Evolutionary conservation across 1,284 basidiomycete species (phyloP), one percentile per base, ranked within the genome.

Genomic region (Heterobasidion annosum): DNA sequence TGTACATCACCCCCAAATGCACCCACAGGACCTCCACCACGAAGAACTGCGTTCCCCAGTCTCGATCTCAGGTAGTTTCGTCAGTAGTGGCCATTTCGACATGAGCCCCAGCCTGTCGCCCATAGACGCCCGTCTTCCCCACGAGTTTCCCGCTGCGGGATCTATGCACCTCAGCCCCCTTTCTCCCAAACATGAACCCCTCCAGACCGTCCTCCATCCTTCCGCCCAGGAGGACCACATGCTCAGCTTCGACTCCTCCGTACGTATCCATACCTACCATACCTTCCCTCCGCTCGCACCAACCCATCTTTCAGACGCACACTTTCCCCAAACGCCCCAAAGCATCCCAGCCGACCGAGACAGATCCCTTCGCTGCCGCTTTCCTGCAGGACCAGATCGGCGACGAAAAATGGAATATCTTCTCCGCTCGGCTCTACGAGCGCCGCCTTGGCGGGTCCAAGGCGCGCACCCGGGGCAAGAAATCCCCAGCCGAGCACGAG

Each of bases 321-420:
- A 33, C 48, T 33, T 47, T 47, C 6, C 16, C 63, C 52, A 54
- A 56, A 57, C 56, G 60, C 54, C 52, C 61, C 48, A 61, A 59
- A 51, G 56, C 60, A n/a, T 51, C 58, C 40, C 59, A 57, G 37
- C 58, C 60, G 8, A 51, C 60, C 49, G 58, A 64, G 55, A 59
- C 58, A 15, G 76, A 77, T 61, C 76, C 76, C 35, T 71, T 61
- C 57, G 76, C 75, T 2, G 68, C 72, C 42, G 65, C 64, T 35
- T 78, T 78, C 59, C 64, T 78, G 48, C 71, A 67, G 56, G 71
- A 76, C 47, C 67, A 68, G 50, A 69, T 77, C 37, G 75, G 75
- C 54, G 64, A 68, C 42, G 66, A 68, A 34, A 76, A 71, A 58
- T 77, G 73, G 74, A 62, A 67, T 34, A 74, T 74, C 37, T 78